Percentiles rank a stretch among this genome's conserved stretches.
These are phyloP conservation scores for Micractinium conductrix DNA, from an alignment of 139 green algal genomes.

Conservation along the genomic window DNA sequence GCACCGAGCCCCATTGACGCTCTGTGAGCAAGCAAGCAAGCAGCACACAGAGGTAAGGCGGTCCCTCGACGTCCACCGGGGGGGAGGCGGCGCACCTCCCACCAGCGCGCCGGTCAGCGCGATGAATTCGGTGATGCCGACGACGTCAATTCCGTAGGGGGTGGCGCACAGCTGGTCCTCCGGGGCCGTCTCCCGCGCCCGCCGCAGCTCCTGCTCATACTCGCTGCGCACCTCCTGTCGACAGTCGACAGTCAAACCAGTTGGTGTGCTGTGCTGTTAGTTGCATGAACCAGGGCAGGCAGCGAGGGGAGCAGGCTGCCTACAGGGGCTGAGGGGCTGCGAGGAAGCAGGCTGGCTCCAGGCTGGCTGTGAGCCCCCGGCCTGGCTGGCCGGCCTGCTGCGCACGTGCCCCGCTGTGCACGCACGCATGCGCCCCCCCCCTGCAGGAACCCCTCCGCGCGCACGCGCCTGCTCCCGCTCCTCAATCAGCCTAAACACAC, in stretches of 20 bases:
- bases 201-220: slow-evolving; percentile 39
- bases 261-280: too few species aligned
- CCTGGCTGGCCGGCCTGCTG: neutral
- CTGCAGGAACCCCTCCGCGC: slow-evolving; percentile 40
- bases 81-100: slow-evolving; percentile 55
- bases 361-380: too few species aligned
- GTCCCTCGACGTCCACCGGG: too few species aligned
- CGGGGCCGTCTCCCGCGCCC: neutral
- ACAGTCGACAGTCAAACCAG: too few species aligned
- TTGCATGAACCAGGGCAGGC: too few species aligned
- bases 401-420: neutral
- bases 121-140: slow-evolving; percentile 94
- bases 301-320: neutral
- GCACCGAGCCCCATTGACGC: too few species aligned
- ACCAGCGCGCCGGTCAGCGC: slow-evolving; percentile 82
- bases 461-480: slow-evolving; percentile 71
- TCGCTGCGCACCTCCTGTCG: slow-evolving; percentile 28
- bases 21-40: neutral
- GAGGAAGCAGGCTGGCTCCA: neutral
- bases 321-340: neutral
- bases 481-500: slow-evolving; percentile 66
- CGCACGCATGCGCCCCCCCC: neutral
- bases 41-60: neutral
- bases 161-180: slow-evolving; percentile 91
- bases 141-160: slow-evolving; percentile 95